Evolutionary conservation across 2,329 filamentous ascomycete genomes (phyloP).

Genomic region (Fusarium stilboides): DNA sequence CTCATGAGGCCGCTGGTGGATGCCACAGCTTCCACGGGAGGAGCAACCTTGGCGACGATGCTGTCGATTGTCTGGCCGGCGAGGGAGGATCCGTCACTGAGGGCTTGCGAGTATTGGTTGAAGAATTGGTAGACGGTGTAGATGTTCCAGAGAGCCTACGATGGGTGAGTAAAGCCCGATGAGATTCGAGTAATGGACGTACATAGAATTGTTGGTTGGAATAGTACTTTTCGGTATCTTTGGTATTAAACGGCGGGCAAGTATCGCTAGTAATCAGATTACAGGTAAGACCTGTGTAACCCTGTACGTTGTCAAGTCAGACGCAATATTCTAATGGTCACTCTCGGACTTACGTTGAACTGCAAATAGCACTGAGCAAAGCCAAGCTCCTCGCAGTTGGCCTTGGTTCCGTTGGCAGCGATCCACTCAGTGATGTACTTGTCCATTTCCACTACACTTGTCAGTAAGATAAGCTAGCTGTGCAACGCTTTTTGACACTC

Average conservation of each 20-base stretch:
- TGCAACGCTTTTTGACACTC: background rate
- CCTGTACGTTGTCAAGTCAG: accelerated
- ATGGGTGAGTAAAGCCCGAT: accelerated
- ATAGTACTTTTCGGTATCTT: constrained; percentile 20
- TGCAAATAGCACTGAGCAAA: constrained; percentile 31
- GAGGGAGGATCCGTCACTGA: constrained; percentile 28
- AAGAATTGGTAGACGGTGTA: constrained; percentile 37
- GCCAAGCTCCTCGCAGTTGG: constrained; percentile 18
- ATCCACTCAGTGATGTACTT: constrained; percentile 35
- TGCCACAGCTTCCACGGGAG: constrained; percentile 17
- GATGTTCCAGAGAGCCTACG: constrained; percentile 12
- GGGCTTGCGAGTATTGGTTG: constrained; percentile 27
- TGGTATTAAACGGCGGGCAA: constrained; percentile 26
- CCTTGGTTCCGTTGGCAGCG: constrained; percentile 16
- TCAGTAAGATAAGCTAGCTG: background rate
- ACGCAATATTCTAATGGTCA: too few relatives aligned
- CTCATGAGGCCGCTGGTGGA: constrained; percentile 16
- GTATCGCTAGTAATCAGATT: constrained; percentile 31
- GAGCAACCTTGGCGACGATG: constrained; percentile 27
- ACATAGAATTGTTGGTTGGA: constrained; percentile 34
- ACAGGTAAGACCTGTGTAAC: constrained; percentile 25
- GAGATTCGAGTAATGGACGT: accelerated
- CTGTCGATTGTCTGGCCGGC: constrained; percentile 25
- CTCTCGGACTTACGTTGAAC: constrained; percentile 4
- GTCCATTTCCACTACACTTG: constrained; percentile 20